Conservation (phyloP, 2,329 filamentous ascomycete species). For the Stemphylium vesicarium region DNA sequence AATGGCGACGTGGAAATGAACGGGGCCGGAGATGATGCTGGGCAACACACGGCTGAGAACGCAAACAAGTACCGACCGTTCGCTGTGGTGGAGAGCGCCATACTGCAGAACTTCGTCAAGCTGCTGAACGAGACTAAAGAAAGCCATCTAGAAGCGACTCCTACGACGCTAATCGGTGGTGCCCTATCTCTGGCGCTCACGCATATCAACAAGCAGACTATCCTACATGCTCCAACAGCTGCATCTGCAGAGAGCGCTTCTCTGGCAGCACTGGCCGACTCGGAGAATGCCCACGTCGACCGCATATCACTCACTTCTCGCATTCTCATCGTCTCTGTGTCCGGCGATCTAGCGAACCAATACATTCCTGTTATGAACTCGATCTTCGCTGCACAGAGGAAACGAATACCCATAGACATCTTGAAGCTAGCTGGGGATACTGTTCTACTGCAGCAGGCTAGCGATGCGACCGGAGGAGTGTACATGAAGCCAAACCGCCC, state of each 20-base stretch:
- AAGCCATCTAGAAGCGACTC: constrained; percentile 67
- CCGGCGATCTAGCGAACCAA: constrained; percentile 82
- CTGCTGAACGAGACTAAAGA: constrained; percentile 73
- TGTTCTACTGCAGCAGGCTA: constrained; percentile 92
- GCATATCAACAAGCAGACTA: constrained; percentile 84
- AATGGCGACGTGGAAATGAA: constrained; percentile 39
- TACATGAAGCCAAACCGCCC: constrained; percentile 64
- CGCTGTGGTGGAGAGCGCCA: constrained; percentile 80
- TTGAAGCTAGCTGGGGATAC: constrained; percentile 83
- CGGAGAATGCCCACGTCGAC: constrained; percentile 41
- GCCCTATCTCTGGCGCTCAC: constrained; percentile 87
- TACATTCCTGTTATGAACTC: constrained; percentile 99
- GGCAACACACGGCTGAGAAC: constrained; percentile 46
- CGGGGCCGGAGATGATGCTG: constrained; percentile 25
- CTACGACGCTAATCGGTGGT: constrained; percentile 87
- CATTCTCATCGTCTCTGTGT: constrained; percentile 89
- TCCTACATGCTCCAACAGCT: constrained; percentile 52
- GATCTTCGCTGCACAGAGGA: constrained; percentile 91
- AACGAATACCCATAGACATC: constrained; percentile 89
- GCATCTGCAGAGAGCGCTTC: constrained; percentile 52
- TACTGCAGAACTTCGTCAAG: constrained; percentile 74
- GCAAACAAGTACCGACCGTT: constrained; percentile 96
- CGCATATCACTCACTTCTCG: constrained; percentile 70
- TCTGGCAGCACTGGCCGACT: constrained; percentile 54
- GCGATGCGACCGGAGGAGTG: constrained; percentile 72